Evolutionary conservation across 352 stramenopile species (phyloP).

Genomic region (Thalassiosira exigua): DNA sequence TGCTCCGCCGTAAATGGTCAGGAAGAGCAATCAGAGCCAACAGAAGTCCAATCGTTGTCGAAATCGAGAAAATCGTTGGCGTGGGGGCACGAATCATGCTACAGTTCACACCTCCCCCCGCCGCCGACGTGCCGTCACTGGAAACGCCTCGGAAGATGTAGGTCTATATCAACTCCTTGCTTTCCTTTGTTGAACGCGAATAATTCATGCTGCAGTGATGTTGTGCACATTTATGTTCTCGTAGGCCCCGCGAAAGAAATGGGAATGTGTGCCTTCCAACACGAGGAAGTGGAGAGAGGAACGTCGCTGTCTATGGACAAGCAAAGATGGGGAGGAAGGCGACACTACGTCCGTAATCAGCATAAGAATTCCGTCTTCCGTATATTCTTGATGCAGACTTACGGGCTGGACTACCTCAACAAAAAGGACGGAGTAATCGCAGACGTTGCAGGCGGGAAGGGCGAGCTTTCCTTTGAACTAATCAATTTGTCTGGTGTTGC

Average conservation of each 20-base stretch:
- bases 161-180: too few relatives aligned
- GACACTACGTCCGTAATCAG: conserved; percentile 40
- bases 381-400: conserved; percentile 56
- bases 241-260: conserved; percentile 32
- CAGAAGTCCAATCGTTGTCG: background rate
- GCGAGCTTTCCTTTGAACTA: conserved; percentile 49
- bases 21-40: background rate
- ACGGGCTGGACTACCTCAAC: conserved; percentile 47
- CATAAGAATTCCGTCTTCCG: conserved; percentile 57
- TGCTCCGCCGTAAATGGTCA: conserved; percentile 13
- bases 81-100: conserved; percentile 42
- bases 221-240: too few relatives aligned
- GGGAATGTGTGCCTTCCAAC: conserved; percentile 39
- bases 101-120: conserved; percentile 24
- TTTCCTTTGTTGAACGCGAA: too few relatives aligned
- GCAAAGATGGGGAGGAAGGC: conserved; percentile 35
- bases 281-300: conserved; percentile 11
- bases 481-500: conserved; percentile 44
- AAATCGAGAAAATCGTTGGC: conserved; percentile 6
- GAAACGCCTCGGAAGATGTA: conserved; percentile 39
- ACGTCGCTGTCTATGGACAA: conserved; percentile 14
- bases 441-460: conserved; percentile 50
- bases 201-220: too few relatives aligned
- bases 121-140: conserved; percentile 48
- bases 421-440: conserved; percentile 20